Conservation (phyloP, 345 rosid genomes). For the Citrus medica region DNA sequence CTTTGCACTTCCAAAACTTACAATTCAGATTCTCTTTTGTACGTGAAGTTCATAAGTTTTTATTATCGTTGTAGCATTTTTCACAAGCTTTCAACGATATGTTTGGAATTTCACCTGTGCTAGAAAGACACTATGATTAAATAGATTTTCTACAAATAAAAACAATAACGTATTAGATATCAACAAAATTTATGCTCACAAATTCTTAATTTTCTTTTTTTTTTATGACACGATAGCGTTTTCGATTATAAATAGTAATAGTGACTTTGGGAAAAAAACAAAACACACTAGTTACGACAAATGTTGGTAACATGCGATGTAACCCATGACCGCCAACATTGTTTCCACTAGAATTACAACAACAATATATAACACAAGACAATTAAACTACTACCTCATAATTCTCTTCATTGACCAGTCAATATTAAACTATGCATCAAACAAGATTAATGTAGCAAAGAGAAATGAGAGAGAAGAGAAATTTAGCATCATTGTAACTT, state of each 20-base stretch:
- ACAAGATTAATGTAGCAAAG: neutral
- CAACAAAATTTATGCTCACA: no score
- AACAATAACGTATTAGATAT: no score
- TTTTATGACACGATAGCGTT: neutral
- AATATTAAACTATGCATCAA: neutral
- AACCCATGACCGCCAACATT: constrained; percentile 19
- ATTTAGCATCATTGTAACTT: constrained; percentile 56
- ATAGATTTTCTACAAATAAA: no score
- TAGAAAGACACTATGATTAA: no score
- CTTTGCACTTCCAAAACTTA: no score
- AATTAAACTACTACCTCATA: neutral
- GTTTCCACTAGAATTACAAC: constrained; percentile 1
- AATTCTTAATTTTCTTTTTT: no score
- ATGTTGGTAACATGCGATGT: constrained; percentile 19
- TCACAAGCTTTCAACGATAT: no score
- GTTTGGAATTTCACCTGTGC: no score
- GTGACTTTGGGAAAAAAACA: neutral
- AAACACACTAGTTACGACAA: constrained; percentile 12
- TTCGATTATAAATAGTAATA: constrained; percentile 11
- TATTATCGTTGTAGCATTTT: no score
- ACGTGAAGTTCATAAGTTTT: no score
- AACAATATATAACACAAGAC: constrained; percentile 7
- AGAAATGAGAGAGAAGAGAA: constrained; percentile 5
- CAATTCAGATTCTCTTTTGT: no score
- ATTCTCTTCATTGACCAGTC: neutral